phyloP scores from a whole-genome alignment of 2,329 filamentous ascomycete genomes.

The Pseudocercospora vitis region DNA sequence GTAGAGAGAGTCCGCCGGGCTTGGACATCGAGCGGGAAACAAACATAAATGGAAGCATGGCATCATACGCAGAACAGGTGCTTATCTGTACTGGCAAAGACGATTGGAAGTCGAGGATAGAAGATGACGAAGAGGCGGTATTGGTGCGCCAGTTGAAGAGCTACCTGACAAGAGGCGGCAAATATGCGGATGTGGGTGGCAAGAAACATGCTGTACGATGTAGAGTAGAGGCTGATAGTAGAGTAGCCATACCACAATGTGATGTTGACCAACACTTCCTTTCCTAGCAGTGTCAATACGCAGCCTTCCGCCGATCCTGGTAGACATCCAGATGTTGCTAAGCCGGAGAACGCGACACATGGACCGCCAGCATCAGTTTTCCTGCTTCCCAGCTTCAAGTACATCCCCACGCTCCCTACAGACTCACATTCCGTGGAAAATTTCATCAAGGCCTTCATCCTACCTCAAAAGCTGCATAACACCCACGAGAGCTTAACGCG shows the following conservation, averaged over 20 bases:
- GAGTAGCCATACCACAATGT: slow-evolving; percentile 78
- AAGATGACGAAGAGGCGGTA: slow-evolving; percentile 66
- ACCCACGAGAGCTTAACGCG: slow-evolving; percentile 59
- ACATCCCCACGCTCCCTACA: slow-evolving; percentile 69
- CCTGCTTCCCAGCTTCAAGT: slow-evolving; percentile 80
- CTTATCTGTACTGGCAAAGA: slow-evolving; percentile 76
- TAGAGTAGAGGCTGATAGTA: slow-evolving; percentile 25
- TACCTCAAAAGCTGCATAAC: slow-evolving; percentile 61
- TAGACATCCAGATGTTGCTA: slow-evolving; percentile 31
- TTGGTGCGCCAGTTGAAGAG: slow-evolving; percentile 71
- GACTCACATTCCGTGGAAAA: slow-evolving; percentile 52
- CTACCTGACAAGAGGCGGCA: slow-evolving; percentile 44
- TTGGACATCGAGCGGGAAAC: slow-evolving; percentile 73
- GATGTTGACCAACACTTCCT: slow-evolving; percentile 73
- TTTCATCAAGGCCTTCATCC: slow-evolving; percentile 65
- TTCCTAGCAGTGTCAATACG: slow-evolving; percentile 48
- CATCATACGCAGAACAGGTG: slow-evolving; percentile 77
- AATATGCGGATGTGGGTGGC: slow-evolving; percentile 48
- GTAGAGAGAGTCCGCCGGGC: slow-evolving; percentile 64
- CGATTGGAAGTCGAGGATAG: slow-evolving; percentile 82
- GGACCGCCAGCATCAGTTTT: slow-evolving; percentile 61
- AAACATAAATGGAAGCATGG: slow-evolving; percentile 72
- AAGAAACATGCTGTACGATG: not conserved
- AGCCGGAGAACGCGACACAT: slow-evolving; percentile 24
- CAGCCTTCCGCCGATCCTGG: slow-evolving; percentile 14